Base-by-base conservation (phyloP, 1,284 basidiomycete genomes). In the Ustilago bromivora region DNA sequence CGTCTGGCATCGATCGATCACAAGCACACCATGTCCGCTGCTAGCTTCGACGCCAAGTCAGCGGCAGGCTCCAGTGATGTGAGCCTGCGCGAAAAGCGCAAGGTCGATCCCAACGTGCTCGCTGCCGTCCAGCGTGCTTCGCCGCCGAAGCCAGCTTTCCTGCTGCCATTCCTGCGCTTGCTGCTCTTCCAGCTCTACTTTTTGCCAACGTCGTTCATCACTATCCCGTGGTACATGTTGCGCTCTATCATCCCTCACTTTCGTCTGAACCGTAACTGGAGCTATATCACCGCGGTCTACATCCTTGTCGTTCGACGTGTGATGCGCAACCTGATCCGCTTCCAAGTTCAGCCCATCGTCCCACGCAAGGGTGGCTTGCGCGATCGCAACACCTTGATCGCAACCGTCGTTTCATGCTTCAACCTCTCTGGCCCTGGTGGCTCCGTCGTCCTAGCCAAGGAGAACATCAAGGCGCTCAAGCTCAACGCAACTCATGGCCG, bases 361-460 rank as follows among this genome's bases (percentile, higher is more conserved):
- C 81, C 83, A 2, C 73, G 83, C 34, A 78, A 82, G 68, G 72
- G 78, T 11, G 83, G 84, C 3, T 71, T 75, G 51, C 76, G 83
- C 13, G 84, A 84, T 61, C 56, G 64, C 55, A 73, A 78, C 66
- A 73, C 76, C 28, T 12, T 77, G n/a, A 12, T 85, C 13, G 81
- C 73, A 15, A 66, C 67, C 41, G 32, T 83, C 7, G 73, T 81
- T 13, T 59, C 58, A 13, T 58, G 78, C 23, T 53, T 80, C 46
- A 84, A 84, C 61, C 63, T 75, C 15, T 72, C 69, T 17, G 83
- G 84, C 1, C 83, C 83, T 0, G 84, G 84, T 15, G 82, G 84
- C 41, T 64, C 72, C 5, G 82, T 84, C 6, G 64, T 69, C 23
- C 66, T 77, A 10, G 68, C 79, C 28, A 66, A 77, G 23, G 60